phyloP scores from a whole-genome alignment of 2,329 filamentous ascomycete species.

The Dactylellina haptotyla region DNA sequence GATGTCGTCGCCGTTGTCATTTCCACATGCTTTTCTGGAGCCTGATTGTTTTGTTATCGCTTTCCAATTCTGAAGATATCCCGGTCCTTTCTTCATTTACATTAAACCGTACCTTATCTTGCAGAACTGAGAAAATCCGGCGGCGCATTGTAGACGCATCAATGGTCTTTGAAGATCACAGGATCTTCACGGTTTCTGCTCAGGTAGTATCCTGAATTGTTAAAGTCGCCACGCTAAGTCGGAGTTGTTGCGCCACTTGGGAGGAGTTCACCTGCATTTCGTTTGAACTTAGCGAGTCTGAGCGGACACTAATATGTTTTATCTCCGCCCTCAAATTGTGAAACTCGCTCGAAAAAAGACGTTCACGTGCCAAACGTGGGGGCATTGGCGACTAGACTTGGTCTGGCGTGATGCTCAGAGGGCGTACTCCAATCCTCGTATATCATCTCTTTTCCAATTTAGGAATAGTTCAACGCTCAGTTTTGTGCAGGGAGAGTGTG shows the following conservation, averaged over 20 bases:
- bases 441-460: conserved; percentile 12
- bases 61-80: too few relatives aligned
- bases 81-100: too few relatives aligned
- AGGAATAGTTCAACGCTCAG: neutral
- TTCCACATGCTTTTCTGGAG: too few relatives aligned
- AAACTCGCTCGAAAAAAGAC: neutral
- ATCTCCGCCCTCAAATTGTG: conserved; percentile 2
- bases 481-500: neutral
- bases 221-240: neutral
- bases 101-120: too few relatives aligned
- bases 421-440: neutral
- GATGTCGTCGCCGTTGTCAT: too few relatives aligned
- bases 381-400: neutral
- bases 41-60: too few relatives aligned
- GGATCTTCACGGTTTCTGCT: too few relatives aligned
- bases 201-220: too few relatives aligned
- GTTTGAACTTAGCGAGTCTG: conserved; percentile 14
- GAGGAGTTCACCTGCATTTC: conserved; percentile 30
- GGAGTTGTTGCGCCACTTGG: conserved; percentile 12
- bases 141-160: too few relatives aligned
- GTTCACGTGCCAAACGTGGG: conserved; percentile 20
- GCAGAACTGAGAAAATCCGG: too few relatives aligned
- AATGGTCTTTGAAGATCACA: too few relatives aligned
- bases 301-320: conserved; percentile 23
- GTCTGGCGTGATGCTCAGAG: too few relatives aligned